Base-by-base conservation (phyloP, 2,329 filamentous ascomycete genomes). In the Tolypocladium amazonense region DNA sequence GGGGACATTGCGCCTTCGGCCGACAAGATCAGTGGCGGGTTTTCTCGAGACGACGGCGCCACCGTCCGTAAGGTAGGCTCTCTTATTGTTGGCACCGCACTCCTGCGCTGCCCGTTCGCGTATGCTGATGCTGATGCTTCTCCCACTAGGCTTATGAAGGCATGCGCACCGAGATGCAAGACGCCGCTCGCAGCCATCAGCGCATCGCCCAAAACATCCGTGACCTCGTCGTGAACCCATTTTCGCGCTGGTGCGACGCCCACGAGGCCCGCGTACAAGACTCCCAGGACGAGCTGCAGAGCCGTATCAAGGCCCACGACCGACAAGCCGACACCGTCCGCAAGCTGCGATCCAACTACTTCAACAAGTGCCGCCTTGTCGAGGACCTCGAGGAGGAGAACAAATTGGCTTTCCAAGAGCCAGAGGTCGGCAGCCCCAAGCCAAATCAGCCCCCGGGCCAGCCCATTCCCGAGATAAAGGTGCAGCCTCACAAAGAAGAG, bases 361-460 rank as follows among this genome's bases (percentile, higher is more conserved):
- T 97, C 82, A 99, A 97, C 80, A 99, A 97, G 77, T 99, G 94
- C 73, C 88, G 95, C 56, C 79, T 97, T 63, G 88, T 97, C 8
- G 95, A 99, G 72, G 94, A 99, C 71, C 78, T 97, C 62, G 94
- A 99, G 73, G 94, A 99, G 75, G 95, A 99, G 79, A 96, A 97
- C 74, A 97, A 99, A 76, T 83, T 99, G 59, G 94, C 92, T 45
- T 99, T 99, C 75, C 92, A 96, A 73, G 91, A 92, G 65, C 91
- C 92, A 2, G 84, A 88, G 67, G 79, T 73, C 39, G 92, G 88
- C 72, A 92, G 88, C 72, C 88, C 89, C 3, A 79, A 86, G 72
- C 72, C 79, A 50, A 68, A 62, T 58, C 80, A 82, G 56, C 72
- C 79, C 43, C 68, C 67, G 14, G 43, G 23, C 61, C 81, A 84